phyloP scores from a whole-genome alignment of 495 filamentous ascomycete species.

The Hypoxylon fuscum region DNA sequence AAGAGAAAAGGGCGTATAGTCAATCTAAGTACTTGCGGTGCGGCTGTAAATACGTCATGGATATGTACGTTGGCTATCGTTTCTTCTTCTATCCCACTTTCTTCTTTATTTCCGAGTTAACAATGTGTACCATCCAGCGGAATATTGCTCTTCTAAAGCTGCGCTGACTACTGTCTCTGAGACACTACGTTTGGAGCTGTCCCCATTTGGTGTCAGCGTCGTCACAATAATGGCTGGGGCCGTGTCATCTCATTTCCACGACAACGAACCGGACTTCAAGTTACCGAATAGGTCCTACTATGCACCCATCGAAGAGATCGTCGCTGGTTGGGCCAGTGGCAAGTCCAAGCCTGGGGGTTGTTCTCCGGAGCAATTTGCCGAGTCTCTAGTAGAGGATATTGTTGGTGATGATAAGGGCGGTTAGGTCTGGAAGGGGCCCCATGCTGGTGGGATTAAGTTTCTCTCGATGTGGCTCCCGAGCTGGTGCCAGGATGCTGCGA shows the following conservation, averaged over 20 bases:
- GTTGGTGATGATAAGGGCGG: slow-evolving; percentile 2
- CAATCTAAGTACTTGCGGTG: not conserved
- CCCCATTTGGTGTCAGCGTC: slow-evolving; percentile 50
- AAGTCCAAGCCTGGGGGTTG: not conserved
- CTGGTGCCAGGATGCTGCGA: not conserved
- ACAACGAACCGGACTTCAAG: not conserved
- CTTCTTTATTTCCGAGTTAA: no score
- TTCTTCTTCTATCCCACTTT: not conserved
- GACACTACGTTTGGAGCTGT: slow-evolving; percentile 50
- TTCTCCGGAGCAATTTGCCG: not conserved
- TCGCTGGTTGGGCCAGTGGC: slow-evolving; percentile 5
- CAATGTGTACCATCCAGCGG: slow-evolving; percentile 24
- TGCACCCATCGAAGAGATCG: not conserved
- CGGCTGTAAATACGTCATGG: not conserved
- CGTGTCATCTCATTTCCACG: not conserved
- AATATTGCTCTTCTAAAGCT: slow-evolving; percentile 50
- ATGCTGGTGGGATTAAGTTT: slow-evolving; percentile 3
- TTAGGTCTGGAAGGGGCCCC: slow-evolving; percentile 5
- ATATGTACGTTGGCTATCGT: not conserved
- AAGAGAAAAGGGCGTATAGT: not conserved
- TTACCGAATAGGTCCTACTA: not conserved
- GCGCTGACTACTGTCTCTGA: slow-evolving; percentile 44
- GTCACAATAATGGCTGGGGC: not conserved
- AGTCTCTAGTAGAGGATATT: not conserved
- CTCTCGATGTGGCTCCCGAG: not conserved